A percentile compares a stretch with the other conserved stretches of the same genome.
Evolutionary conservation across 148 eudicot species (phyloP).

Genomic region (Chenopodium quinoa): DNA sequence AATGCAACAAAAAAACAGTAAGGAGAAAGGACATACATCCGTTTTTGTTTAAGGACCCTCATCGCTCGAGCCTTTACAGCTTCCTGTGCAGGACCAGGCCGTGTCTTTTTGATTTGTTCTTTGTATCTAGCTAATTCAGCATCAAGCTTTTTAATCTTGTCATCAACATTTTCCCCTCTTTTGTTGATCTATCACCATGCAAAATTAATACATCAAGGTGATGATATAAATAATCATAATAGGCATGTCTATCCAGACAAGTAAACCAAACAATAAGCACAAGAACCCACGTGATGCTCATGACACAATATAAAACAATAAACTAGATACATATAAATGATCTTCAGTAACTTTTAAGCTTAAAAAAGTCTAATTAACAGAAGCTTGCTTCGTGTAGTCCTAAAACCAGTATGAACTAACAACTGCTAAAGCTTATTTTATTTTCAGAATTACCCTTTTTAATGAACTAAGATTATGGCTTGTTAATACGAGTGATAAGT

Average conservation of each 20-base stretch:
- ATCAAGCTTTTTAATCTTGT: constrained; percentile 91
- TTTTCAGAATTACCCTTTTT: not conserved
- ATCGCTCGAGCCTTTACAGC: constrained; percentile 94
- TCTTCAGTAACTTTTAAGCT: not conserved
- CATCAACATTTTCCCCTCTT: constrained; percentile 90
- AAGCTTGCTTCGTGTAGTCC: not conserved
- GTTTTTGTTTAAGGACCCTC: constrained; percentile 93
- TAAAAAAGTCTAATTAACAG: not conserved
- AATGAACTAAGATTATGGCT: not conserved
- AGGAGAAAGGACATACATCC: constrained; percentile 54
- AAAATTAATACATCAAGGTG: not conserved
- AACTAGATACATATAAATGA: not conserved
- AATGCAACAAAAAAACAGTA: not conserved
- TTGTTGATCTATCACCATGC: constrained; percentile 57
- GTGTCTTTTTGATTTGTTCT: constrained; percentile 93
- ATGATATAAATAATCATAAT: not conserved
- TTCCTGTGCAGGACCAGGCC: constrained; percentile 97
- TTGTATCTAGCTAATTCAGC: constrained; percentile 76
- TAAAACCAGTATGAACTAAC: not conserved
- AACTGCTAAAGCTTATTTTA: not conserved
- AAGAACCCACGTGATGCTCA: not conserved
- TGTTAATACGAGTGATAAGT: not conserved
- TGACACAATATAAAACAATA: not conserved
- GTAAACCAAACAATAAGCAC: not conserved
- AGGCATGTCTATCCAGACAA: not conserved